phyloP scores from a whole-genome alignment of 2,329 filamentous ascomycete species.

The Botryotinia narcissicola region DNA sequence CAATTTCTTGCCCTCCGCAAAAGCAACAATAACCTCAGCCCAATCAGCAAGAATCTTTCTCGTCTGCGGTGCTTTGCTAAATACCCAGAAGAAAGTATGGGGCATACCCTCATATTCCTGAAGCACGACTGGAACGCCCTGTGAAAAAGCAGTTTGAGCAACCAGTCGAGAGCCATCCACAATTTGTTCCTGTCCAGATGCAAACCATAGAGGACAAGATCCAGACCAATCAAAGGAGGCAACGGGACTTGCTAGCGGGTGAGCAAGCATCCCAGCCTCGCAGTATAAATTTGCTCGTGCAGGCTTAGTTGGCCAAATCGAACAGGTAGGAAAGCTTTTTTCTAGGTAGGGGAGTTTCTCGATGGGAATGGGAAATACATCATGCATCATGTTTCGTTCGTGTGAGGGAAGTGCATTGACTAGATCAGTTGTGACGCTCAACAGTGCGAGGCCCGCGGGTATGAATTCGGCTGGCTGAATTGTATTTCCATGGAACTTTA shows the following conservation, averaged over 20 bases:
- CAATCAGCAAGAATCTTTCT: not conserved
- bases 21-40: not conserved
- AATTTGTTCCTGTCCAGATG: constrained; percentile 4
- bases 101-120: constrained; percentile 11
- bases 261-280: not conserved
- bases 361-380: not conserved
- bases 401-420: not conserved
- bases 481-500: not conserved
- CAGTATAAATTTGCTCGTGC: constrained; percentile 10
- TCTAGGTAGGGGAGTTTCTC: not conserved
- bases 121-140: not conserved
- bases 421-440: not conserved
- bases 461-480: not conserved
- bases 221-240: constrained; percentile 5
- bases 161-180: constrained; percentile 3
- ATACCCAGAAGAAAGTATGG: constrained; percentile 6
- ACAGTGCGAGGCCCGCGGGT: not conserved
- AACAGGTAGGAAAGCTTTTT: constrained; percentile 6
- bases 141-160: constrained; percentile 1
- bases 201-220: constrained; percentile 16
- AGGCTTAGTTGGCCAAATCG: constrained; percentile 5
- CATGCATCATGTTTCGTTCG: not conserved
- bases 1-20: not conserved
- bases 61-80: not conserved
- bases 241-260: constrained; percentile 8